Base-by-base conservation (phyloP, 2,329 filamentous ascomycete species). In the Xylariaceae sp. region DNA sequence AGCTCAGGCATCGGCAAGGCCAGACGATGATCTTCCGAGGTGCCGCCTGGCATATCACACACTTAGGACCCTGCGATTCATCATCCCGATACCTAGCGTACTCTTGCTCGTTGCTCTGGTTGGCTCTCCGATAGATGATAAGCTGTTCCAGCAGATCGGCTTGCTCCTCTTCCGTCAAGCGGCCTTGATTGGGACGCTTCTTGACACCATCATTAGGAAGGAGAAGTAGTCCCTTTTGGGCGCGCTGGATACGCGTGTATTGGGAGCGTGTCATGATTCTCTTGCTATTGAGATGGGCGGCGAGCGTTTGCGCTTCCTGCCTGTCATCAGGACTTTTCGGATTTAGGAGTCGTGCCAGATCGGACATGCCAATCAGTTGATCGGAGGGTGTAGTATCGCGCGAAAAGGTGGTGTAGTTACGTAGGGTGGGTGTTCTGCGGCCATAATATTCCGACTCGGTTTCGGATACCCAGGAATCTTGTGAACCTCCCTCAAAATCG, bases 1-100 rank as follows among this genome's bases (percentile, higher is more conserved):
- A 81, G 66, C 90, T 93, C 59, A 99, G 80, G 72, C 94, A 99
- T 2, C 94, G 89, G 72, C 94, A 99, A 0, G 94, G 94, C 94
- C 94, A 97, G 1, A 96, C 88, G 57, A 99, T 89, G 62, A 97
- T 89, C 6, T 90, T 95, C 15, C 94, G 82, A 2, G 92, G 86
- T n/a, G 84, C 82, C 57, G 86, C 86, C 73, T 97, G 93, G 71
- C 94, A 99, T 3, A 99, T 90, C 0, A 97, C 94, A 69, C 94
- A 99, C 66, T 90, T 89, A 2, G 92, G 91, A 0, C 90, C 87
- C 10, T 35, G 34, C 47, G 81, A 84, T 35, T 86, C 83, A 2
- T 59, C 54, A 44, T 53, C 61, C 10, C 44, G 51, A 49, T 58
- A 11, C 53, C 54, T 7, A 57, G 15, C 50, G 30, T 42, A 51